Base-by-base conservation (phyloP, 2,329 filamentous ascomycete genomes). In the Dichotomopilus funicola region DNA sequence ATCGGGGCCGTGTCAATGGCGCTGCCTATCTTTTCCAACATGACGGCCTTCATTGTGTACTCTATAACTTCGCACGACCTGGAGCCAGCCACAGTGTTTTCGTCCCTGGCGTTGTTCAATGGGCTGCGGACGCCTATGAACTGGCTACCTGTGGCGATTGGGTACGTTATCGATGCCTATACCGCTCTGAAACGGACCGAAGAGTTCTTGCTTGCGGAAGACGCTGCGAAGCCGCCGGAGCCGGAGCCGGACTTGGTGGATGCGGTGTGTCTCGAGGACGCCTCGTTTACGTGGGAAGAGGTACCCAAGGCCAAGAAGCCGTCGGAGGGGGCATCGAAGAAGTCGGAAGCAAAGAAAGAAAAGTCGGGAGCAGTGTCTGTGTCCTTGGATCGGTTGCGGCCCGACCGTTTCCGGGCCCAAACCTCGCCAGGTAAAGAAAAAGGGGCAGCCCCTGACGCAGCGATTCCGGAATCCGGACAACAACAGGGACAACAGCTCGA, bases 41-140 rank as follows among this genome's bases (percentile, higher is more conserved):
- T 97, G 90, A 71, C 97, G 42, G 83, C 92, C 0, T 97, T 97
- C 70, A 92, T 97, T 71, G 92, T 89, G 0, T 87, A 83, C 64
- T 85, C 83, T 1, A 71, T 86, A 40, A 79, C 83, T 1, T 76
- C 87, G 56, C 86, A 91, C 63, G 70, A 70, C 34, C 78, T 97
- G 13, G 76, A 82, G 1, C 85, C 94, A 0, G 89, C 91, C 0
- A 77, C 85, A 31, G 81, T 97, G 38, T 97, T 99, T 73, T 96
- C 92, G 0, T 97, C 92, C 0, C 78, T 97, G 12, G 92, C 92
- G 0, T 74, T 97, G 6, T 99, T 97, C 79, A 97, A 97, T 69
- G 85, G 88, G 5, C 78, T 99, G 44, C 85, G 94, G 43, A 82
- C 96, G 70, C 94, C 94, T 0, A 79, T 99, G 51, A 97, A 96